Conservation (phyloP, 805 yeast genomes). For the Ogataea wickerhamii region DNA sequence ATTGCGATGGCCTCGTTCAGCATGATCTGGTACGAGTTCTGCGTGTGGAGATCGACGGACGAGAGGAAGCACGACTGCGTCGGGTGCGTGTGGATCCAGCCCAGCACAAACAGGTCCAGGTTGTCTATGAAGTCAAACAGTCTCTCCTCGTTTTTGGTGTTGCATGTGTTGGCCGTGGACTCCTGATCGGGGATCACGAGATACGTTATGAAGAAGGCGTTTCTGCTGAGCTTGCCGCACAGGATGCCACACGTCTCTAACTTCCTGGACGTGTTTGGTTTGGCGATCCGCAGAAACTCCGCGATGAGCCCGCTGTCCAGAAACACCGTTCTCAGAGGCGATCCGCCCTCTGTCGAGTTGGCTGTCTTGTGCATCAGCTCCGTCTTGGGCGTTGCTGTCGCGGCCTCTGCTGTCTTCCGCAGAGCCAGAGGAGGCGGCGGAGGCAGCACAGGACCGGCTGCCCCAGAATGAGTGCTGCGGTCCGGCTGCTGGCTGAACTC, state of each 20-base stretch:
- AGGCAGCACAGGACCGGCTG: neutral
- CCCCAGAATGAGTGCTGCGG: constrained; percentile 1
- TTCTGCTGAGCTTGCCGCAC: constrained; percentile 57
- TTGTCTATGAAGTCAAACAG: constrained; percentile 53
- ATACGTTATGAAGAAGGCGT: constrained; percentile 62
- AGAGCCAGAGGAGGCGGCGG: constrained; percentile 6
- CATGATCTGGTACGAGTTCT: constrained; percentile 66
- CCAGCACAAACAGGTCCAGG: constrained; percentile 57
- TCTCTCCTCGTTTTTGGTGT: constrained; percentile 56
- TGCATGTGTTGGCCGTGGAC: constrained; percentile 60
- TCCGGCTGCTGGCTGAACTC: constrained; percentile 10
- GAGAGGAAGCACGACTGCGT: constrained; percentile 68
- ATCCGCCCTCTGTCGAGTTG: constrained; percentile 52
- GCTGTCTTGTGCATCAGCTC: constrained; percentile 36
- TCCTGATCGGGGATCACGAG: constrained; percentile 61
- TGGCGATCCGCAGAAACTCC: constrained; percentile 45
- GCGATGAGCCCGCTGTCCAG: constrained; percentile 44
- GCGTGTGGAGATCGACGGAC: constrained; percentile 66
- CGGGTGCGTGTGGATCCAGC: constrained; percentile 77
- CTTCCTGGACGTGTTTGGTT: constrained; percentile 44
- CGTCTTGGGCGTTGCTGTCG: neutral
- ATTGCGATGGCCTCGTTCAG: constrained; percentile 66
- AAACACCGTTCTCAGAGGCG: constrained; percentile 49
- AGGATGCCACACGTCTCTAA: constrained; percentile 67
- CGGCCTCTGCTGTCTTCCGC: constrained; percentile 4